phyloP scores from a whole-genome alignment of 768 basidiomycete species.

The Mycena venus region DNA sequence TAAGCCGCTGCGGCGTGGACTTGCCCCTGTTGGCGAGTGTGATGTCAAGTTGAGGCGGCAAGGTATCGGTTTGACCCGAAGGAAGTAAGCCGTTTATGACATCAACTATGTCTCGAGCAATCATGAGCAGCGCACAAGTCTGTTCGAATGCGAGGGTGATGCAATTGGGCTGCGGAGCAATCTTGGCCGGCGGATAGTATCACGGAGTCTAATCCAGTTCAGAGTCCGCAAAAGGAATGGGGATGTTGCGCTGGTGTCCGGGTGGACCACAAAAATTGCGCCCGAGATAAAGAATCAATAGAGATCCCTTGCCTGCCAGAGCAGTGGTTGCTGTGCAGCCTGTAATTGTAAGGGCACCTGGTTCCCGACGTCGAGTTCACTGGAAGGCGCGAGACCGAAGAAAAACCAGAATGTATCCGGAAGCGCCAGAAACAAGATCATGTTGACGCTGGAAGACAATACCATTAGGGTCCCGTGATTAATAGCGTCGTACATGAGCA shows the following conservation, averaged over 20 bases:
- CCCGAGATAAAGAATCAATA: constrained; percentile 57
- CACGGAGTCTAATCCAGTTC: constrained; percentile 49
- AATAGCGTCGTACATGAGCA: too few relatives aligned
- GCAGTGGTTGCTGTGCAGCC: too few relatives aligned
- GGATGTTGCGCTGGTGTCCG: constrained; percentile 37
- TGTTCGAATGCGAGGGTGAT: constrained; percentile 45
- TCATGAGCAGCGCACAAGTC: constrained; percentile 47
- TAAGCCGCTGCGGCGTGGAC: constrained; percentile 44
- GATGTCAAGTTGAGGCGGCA: constrained; percentile 45
- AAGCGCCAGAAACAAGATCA: too few relatives aligned
- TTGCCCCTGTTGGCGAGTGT: constrained; percentile 39
- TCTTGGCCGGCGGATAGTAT: constrained; percentile 44
- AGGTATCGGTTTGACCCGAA: not conserved
- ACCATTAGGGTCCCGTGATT: too few relatives aligned
- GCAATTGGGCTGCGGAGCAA: constrained; percentile 38
- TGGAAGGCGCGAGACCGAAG: too few relatives aligned
- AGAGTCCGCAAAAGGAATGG: constrained; percentile 49
- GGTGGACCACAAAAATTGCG: constrained; percentile 52
- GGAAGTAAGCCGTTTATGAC: constrained; percentile 35
- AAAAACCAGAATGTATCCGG: too few relatives aligned
- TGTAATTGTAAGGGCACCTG: too few relatives aligned
- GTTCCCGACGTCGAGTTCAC: too few relatives aligned
- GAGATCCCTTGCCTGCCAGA: too few relatives aligned
- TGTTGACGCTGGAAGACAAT: too few relatives aligned
- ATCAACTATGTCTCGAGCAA: constrained; percentile 47